Percentiles rank a stretch among this genome's conserved stretches.
phyloP scores from a whole-genome alignment of 2,329 filamentous ascomycete genomes.

The Colletotrichum sp. region DNA sequence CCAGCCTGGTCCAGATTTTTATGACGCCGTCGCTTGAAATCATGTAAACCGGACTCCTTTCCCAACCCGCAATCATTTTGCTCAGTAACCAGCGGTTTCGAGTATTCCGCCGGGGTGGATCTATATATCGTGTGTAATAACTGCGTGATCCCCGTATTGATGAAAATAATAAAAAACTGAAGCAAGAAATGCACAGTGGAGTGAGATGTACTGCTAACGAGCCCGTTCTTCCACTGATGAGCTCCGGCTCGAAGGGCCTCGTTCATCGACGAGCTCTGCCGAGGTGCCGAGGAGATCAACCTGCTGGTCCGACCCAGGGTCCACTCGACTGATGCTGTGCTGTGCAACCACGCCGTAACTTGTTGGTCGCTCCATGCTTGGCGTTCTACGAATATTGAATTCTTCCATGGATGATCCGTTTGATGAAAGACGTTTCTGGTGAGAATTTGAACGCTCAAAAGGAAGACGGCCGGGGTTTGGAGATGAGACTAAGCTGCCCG shows the following conservation, averaged over 20 bases:
- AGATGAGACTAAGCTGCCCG: background rate
- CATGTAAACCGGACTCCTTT: conserved; percentile 3
- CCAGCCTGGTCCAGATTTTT: conserved; percentile 15
- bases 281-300: conserved; percentile 56
- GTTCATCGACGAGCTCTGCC: conserved; percentile 60
- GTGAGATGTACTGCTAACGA: background rate
- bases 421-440: conserved; percentile 51
- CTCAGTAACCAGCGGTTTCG: background rate
- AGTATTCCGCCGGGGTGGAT: background rate
- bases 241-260: conserved; percentile 5
- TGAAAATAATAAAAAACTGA: background rate
- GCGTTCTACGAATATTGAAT: conserved; percentile 39
- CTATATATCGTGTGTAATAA: conserved; percentile 13
- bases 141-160: background rate
- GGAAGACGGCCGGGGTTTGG: conserved; percentile 41
- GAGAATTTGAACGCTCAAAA: conserved; percentile 61
- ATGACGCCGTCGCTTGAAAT: conserved; percentile 19
- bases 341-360: conserved; percentile 63
- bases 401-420: conserved; percentile 54
- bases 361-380: conserved; percentile 52
- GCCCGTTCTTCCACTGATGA: conserved; percentile 9
- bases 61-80: background rate
- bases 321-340: conserved; percentile 60
- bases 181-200: background rate
- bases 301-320: conserved; percentile 47